Evolutionary conservation across 768 basidiomycete species (phyloP), one percentile per base, ranked within the genome.

Genomic region (Tylopilus balloui): DNA sequence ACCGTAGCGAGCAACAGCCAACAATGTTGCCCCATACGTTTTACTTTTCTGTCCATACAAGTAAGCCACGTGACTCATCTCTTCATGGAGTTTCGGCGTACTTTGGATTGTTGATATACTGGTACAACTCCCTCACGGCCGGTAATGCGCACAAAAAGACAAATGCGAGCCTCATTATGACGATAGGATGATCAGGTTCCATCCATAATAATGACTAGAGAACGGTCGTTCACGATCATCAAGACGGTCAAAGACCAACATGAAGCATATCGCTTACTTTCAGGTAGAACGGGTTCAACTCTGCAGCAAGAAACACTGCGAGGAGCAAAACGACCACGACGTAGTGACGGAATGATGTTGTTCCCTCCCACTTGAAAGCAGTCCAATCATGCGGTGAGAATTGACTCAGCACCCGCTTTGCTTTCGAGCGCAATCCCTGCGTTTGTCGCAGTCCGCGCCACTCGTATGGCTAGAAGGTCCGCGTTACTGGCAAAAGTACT

Each of bases 301-400:
- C 90, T 50, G 88, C 90, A 51, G 83, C 86, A 42, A 92, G 75
- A 64, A 92, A 92, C 24, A 84, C 81, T 6, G 83, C 81, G 31
- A 92, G 77, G 39, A 92, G 73, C 23, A 86, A 57, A 14, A 92
- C 86, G 29, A 92, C 89, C 0, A 77, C 79, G 52, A 83, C 67
- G 62, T 88, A 92, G 67, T 90, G 82, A 36, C 77, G 71, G 62
- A 90, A 87, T 31, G 81, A 81, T 9, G 86, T 81, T 2, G 88
- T 86, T 24, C 79, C 79, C 56, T 84, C 89, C 90, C 90, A 92
- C 61, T 87, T 81, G 74, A 92, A 92, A 10, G 86, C 78, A 15
- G 88, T 92, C 70, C 88, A 92, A 58, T 91, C 89, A 52, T 88
- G 86, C 12, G 90, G 90, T 9, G 87, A 87, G 64, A 92, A 89